These are phyloP conservation scores for Synchytrium microbalum DNA, from an alignment of 371 early-diverging fungal genomes.

Conservation along the genomic window DNA sequence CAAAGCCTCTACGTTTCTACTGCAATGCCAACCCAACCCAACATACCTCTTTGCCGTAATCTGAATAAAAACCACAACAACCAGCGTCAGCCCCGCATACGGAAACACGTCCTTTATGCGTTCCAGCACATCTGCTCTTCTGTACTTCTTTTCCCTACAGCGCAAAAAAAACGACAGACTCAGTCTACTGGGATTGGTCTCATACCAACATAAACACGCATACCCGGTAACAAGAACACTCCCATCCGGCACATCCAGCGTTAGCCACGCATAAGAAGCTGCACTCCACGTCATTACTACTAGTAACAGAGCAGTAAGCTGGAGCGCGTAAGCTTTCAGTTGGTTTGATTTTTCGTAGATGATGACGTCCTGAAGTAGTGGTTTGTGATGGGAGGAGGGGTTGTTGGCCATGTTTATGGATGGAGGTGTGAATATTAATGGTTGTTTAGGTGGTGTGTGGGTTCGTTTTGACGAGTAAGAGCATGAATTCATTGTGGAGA, in stretches of 20 bases:
- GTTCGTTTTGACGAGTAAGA: background rate
- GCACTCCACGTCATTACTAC: background rate
- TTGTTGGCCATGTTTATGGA: background rate
- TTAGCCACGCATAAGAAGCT: background rate
- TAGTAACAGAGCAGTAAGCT: background rate
- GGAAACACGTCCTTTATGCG: background rate
- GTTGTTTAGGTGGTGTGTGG: background rate
- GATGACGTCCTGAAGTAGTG: background rate
- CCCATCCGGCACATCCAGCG: background rate
- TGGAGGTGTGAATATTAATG: background rate
- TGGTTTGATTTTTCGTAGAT: background rate
- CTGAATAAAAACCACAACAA: background rate
- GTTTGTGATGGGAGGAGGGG: background rate
- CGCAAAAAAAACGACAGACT: background rate
- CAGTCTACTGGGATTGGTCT: background rate
- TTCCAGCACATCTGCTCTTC: background rate
- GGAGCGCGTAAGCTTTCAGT: background rate
- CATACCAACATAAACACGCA: background rate
- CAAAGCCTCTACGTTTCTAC: too few relatives aligned
- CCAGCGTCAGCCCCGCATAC: background rate
- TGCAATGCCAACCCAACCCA: too few relatives aligned
- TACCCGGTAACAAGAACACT: background rate
- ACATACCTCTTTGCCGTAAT: background rate
- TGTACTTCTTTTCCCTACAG: background rate
- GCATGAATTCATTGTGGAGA: background rate